Base-by-base conservation (phyloP, 352 stramenopile genomes). In the Phytophthora quininea region DNA sequence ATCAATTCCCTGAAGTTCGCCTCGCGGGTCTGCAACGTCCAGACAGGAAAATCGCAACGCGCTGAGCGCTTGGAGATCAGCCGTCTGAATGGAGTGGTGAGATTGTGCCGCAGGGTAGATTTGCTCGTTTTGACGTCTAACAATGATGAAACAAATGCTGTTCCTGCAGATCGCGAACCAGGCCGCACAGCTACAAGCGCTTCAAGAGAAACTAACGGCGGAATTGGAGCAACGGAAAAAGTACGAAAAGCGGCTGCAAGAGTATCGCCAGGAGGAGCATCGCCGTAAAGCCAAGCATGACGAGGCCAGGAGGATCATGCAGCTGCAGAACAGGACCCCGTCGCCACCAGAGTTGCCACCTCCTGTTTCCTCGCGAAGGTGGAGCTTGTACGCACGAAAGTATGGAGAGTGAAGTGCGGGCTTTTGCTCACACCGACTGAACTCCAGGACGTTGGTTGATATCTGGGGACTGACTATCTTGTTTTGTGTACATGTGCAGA, bases 1-100 rank as follows among this genome's bases (percentile, higher is more conserved):
- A 77, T 94, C 47, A 90, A 89, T 40, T 88, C 86, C 1, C 81
- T 94, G 49, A 90, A 94, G 58, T 94, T 94, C 65, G 86, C 86
- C 3, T 77, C 79, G 2, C 79, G 86, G 12, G 72, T 92, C 14
- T 84, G 71, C 30, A 73, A 79, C 35, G 57, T 76, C 19, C 75
- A 88, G 32, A 67, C 74, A 48, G 67, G 64, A 11, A 82, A 70
- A 24, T 73, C 65, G 19, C 65, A 68, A 42, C 79, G 81, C 31
- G 80, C 59, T 3, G 85, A 92, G 37, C 84, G 82, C n/a, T 62
- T 79, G 12, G 86, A 94, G 53, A 79, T 91, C 38, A 75, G 40
- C 31, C 78, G 81, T 11, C 69, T 94, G 6, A 84, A 92, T 37
- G 73, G 74, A 45, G 77, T 89, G 66, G 85, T 93, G 7, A 24